Evolutionary conservation across 2,329 filamentous ascomycete species (phyloP), one percentile per base, ranked within the genome.

Genomic region (Monosporascus sp.): DNA sequence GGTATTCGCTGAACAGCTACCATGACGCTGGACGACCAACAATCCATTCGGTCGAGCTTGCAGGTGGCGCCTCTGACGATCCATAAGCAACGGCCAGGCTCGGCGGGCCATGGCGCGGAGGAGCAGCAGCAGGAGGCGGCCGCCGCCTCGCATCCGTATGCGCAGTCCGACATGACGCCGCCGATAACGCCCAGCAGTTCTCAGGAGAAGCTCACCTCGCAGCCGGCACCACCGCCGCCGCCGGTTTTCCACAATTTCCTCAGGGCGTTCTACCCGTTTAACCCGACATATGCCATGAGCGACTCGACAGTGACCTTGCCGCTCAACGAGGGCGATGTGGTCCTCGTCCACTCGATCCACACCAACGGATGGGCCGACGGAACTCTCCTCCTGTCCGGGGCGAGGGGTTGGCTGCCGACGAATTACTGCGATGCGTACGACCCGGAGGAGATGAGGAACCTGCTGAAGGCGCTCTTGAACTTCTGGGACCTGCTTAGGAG

Each of bases 311-410:
- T 97, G 52, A 97, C 93, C 11, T 78, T 97, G 11, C 88, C 91
- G 22, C 80, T 99, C 53, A 89, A 89, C 61, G 87, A 94, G 67
- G 94, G 94, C 55, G 94, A 99, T 65, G 84, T 99, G 48, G 87
- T 99, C 51, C 74, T 99, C 54, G 88, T 99, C 22, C 94, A 99
- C 71, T 97, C 94, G 4, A 89, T 97, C 60, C 94, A 99, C 71
- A 94, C 91, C 56, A 99, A 97, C 74, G 94, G 94, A 62, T 99
- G 94, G 94, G 94, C 94, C 35, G 94, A 99, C 70, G 94, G 94
- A 50, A 99, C 94, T 1, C 77, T 97, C 41, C 74, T 99, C 56
- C 81, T 87, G 24, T 90, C 91, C 3, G 93, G 93, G 26, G 88
- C 88, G 49, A 82, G 94, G 61, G 94, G 94, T 58, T 99, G 94